These are phyloP conservation scores for Beauveria medogensis DNA, from an alignment of 2,329 filamentous ascomycete genomes.

Conservation along the genomic window DNA sequence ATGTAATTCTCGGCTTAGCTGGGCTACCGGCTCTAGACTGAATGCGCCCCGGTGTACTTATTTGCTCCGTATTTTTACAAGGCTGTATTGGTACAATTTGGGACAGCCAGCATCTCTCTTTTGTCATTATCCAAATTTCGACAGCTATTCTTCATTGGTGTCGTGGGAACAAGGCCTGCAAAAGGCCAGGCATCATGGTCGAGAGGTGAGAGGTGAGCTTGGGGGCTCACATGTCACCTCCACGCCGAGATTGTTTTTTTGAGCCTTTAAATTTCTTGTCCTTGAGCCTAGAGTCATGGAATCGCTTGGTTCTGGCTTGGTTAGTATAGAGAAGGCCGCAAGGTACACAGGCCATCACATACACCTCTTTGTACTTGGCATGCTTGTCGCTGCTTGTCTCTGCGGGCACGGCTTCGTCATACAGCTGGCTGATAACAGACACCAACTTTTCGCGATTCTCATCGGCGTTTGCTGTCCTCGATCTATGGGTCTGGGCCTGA, in stretches of 20 bases:
- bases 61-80: not conserved
- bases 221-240: conserved; percentile 21
- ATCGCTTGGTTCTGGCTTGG: conserved; percentile 35
- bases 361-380: conserved; percentile 43
- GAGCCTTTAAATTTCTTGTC: conserved; percentile 40
- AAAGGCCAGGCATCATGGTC: not conserved
- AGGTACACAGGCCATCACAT: conserved; percentile 14
- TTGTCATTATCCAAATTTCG: not conserved
- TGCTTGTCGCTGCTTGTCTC: conserved; percentile 38
- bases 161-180: not conserved
- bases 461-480: conserved; percentile 41
- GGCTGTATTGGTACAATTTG: not conserved
- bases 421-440: conserved; percentile 41
- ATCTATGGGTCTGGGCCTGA: conserved; percentile 47
- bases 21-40: not conserved
- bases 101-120: not conserved
- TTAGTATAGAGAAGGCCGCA: conserved; percentile 11
- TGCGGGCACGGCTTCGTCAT: conserved; percentile 36
- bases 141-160: not conserved
- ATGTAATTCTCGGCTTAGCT: not conserved
- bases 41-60: not conserved
- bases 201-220: not conserved
- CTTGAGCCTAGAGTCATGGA: conserved; percentile 36
- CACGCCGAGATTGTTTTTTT: conserved; percentile 42
- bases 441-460: conserved; percentile 44